These are phyloP conservation scores for Fusarium euwallaceae DNA, from an alignment of 2,329 filamentous ascomycete genomes.

Conservation along the genomic window DNA sequence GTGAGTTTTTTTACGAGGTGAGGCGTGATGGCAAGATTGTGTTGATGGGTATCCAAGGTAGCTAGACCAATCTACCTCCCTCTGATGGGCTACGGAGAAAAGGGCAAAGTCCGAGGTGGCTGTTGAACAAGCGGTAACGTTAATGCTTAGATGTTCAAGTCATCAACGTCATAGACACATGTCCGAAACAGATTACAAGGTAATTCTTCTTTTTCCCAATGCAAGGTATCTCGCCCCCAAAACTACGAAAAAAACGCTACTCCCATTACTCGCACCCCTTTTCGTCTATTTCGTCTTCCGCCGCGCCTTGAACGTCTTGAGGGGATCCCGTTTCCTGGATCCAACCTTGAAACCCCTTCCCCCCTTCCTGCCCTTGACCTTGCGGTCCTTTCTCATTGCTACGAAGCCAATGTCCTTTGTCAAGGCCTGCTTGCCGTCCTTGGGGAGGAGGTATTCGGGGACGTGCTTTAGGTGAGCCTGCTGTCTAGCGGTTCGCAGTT, in stretches of 20 bases:
- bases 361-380: constrained; percentile 63
- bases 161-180: neutral
- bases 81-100: neutral
- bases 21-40: neutral
- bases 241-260: constrained; percentile 29
- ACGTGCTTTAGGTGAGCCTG: constrained; percentile 95
- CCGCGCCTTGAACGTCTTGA: constrained; percentile 87
- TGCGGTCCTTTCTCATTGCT: constrained; percentile 70
- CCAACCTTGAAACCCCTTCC: constrained; percentile 62
- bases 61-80: no score
- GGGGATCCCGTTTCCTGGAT: constrained; percentile 81
- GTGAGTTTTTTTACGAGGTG: neutral
- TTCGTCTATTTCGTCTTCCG: constrained; percentile 57
- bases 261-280: constrained; percentile 6
- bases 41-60: neutral
- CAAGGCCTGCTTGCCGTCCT: constrained; percentile 77
- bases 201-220: constrained; percentile 16
- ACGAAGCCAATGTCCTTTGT: constrained; percentile 82
- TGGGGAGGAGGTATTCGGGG: constrained; percentile 91
- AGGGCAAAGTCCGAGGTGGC: neutral
- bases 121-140: neutral
- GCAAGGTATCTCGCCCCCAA: constrained; percentile 39
- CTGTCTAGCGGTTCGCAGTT: constrained; percentile 84
- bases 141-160: neutral
- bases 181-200: neutral